phyloP scores from a whole-genome alignment of 73 alveolate species.

The Paramecium sonneborni region DNA sequence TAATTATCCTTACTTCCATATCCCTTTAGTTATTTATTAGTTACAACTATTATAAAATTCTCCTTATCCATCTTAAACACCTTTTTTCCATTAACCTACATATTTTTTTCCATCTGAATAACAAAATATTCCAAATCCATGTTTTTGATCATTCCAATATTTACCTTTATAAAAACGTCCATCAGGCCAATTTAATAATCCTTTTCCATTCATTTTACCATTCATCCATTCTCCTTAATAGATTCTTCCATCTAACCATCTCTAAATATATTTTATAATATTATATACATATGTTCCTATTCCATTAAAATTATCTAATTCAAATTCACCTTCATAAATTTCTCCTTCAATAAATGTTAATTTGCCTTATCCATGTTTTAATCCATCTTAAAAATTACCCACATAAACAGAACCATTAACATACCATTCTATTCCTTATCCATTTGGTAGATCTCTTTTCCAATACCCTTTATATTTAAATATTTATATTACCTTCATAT shows the following conservation, averaged over 20 bases:
- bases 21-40: background rate
- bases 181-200: conserved; percentile 72
- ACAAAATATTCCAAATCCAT: conserved; percentile 73
- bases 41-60: background rate
- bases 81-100: conserved; percentile 72
- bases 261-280: background rate
- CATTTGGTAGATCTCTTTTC: background rate
- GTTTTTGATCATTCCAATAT: conserved; percentile 65
- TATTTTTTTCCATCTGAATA: conserved; percentile 72
- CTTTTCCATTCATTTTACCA: conserved; percentile 73
- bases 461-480: background rate
- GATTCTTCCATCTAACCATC: conserved; percentile 72
- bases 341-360: background rate
- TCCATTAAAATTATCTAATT: background rate
- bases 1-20: conserved; percentile 17
- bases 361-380: conserved; percentile 24
- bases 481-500: conserved; percentile 13
- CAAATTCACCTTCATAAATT: conserved; percentile 35
- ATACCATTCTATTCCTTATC: conserved; percentile 1
- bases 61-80: conserved; percentile 76
- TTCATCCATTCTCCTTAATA: conserved; percentile 75
- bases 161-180: conserved; percentile 74
- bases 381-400: background rate
- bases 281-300: conserved; percentile 1
- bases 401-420: conserved; percentile 21